Percentiles rank a stretch among this genome's conserved stretches.
Evolutionary conservation across 345 rosid species (phyloP).

Genomic region (Hibiscus tridactylites): DNA sequence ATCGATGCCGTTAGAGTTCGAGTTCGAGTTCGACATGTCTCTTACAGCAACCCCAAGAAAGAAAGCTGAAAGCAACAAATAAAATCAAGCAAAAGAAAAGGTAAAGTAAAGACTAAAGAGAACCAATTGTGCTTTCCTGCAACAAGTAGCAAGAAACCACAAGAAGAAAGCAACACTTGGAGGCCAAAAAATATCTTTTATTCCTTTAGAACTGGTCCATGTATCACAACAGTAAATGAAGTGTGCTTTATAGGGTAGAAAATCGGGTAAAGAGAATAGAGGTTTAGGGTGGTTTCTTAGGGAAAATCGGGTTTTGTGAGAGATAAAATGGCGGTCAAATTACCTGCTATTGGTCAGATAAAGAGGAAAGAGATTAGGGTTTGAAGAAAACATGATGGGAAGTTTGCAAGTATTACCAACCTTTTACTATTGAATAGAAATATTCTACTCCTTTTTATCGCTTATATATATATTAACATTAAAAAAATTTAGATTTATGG

Average conservation of each 20-base stretch:
- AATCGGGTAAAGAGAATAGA: too few relatives aligned
- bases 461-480: too few relatives aligned
- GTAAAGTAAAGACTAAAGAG: slow-evolving; percentile 10
- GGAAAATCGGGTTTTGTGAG: too few relatives aligned
- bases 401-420: too few relatives aligned
- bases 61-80: neutral
- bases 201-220: slow-evolving; percentile 22
- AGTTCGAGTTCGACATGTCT: slow-evolving; percentile 29
- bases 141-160: slow-evolving; percentile 18
- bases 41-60: slow-evolving; percentile 7
- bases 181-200: neutral
- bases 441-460: too few relatives aligned
- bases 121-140: neutral
- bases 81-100: slow-evolving; percentile 14
- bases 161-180: slow-evolving; percentile 18
- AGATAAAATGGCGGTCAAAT: too few relatives aligned
- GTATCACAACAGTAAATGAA: slow-evolving; percentile 24
- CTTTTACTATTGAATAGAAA: too few relatives aligned
- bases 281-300: too few relatives aligned
- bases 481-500: too few relatives aligned
- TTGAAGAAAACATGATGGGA: too few relatives aligned
- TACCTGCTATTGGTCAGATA: too few relatives aligned
- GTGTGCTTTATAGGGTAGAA: slow-evolving; percentile 5
- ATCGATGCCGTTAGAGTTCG: slow-evolving; percentile 31
- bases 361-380: too few relatives aligned